phyloP scores from a whole-genome alignment of 257 asterid genomes.

The Eucommia ulmoides region DNA sequence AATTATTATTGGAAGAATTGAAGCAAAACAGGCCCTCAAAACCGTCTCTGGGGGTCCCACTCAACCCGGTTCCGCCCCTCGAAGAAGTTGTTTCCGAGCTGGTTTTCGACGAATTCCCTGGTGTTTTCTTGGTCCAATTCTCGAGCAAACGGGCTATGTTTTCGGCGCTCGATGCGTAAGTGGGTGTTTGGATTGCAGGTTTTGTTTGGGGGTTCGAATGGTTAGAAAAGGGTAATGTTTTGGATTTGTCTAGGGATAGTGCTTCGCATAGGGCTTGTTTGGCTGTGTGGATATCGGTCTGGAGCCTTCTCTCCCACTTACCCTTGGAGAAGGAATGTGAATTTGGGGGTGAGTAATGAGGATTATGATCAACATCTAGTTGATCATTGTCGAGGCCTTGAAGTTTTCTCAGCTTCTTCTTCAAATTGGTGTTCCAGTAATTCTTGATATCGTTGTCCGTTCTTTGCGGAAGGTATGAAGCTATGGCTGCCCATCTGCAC shows the following conservation, averaged over 20 bases:
- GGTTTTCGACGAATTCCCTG: conserved; percentile 4
- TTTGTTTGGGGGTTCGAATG: conserved; percentile 9
- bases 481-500: conserved; percentile 86
- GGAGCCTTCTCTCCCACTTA: conserved; percentile 73
- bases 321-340: conserved; percentile 34
- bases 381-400: conserved; percentile 19
- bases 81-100: conserved; percentile 17
- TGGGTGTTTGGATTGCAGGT: conserved; percentile 3
- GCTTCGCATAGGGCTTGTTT: conserved; percentile 70
- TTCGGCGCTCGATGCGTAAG: conserved; percentile 50
- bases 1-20: conserved; percentile 33
- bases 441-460: conserved; percentile 72
- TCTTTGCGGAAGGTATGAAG: conserved; percentile 66
- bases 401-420: conserved; percentile 34
- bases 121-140: conserved; percentile 39
- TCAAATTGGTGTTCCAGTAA: conserved; percentile 68
- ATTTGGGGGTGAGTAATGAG: conserved; percentile 8
- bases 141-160: conserved; percentile 54
- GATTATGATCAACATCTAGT: conserved; percentile 15
- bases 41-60: conserved; percentile 14
- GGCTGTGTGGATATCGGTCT: conserved; percentile 62
- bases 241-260: conserved; percentile 39
- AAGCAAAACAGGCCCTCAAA: conserved; percentile 12
- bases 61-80: conserved; percentile 35
- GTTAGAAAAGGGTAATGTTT: background rate